A percentile compares a stretch with the other conserved stretches of the same genome.
phyloP scores from a whole-genome alignment of 2,329 filamentous ascomycete species.

The Cylindrodendrum hubeiense region DNA sequence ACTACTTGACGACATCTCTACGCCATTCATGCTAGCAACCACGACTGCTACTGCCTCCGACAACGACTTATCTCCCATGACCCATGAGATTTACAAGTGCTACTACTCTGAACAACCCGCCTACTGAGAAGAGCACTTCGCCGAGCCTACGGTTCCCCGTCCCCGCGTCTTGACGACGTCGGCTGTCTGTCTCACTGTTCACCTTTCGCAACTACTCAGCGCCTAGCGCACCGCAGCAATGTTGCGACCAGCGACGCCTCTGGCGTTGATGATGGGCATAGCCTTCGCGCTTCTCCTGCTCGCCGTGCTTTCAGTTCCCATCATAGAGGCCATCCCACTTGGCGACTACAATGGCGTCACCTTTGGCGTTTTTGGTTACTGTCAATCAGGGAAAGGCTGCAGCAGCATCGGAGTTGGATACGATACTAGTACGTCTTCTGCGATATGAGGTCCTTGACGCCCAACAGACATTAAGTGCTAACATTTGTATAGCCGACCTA shows the following conservation, averaged over 20 bases:
- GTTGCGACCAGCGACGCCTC: conserved; percentile 91
- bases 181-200: conserved; percentile 29
- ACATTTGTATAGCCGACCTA: conserved; percentile 38
- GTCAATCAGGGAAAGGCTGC: conserved; percentile 72
- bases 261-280: conserved; percentile 85
- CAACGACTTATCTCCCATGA: conserved; percentile 8
- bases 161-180: conserved; percentile 41
- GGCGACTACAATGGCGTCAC: conserved; percentile 81
- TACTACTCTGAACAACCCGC: conserved; percentile 8
- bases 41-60: conserved; percentile 15
- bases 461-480: conserved; percentile 25
- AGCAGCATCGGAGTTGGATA: conserved; percentile 86
- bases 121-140: conserved; percentile 9
- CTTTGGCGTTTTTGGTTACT: conserved; percentile 96
- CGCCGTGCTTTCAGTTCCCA: conserved; percentile 89
- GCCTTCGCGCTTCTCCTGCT: conserved; percentile 89
- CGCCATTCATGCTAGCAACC: conserved; percentile 14
- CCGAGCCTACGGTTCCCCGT: conserved; percentile 9
- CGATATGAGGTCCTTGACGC: not conserved
- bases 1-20: conserved; percentile 4
- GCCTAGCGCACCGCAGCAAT: conserved; percentile 65
- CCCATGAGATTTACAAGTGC: conserved; percentile 6
- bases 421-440: conserved; percentile 74
- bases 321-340: conserved; percentile 87
- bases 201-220: conserved; percentile 18